Percentiles rank a stretch among this genome's conserved stretches.
These are phyloP conservation scores for Mortierella antarctica DNA, from an alignment of 192 early-diverging fungal species.

Conservation along the genomic window DNA sequence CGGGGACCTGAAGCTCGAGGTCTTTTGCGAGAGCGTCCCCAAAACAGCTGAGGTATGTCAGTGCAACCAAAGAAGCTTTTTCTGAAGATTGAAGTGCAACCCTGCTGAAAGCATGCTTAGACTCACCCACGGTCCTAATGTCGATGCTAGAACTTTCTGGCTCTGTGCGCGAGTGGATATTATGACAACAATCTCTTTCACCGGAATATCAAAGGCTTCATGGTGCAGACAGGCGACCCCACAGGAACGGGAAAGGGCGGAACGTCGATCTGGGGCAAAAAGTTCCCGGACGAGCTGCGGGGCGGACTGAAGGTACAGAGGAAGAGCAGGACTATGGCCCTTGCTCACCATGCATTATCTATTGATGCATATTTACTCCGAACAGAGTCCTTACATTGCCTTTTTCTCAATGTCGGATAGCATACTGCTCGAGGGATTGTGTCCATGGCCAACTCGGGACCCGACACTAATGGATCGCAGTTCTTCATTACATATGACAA, in stretches of 20 bases:
- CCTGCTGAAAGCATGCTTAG: background rate
- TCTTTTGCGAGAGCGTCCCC: constrained; percentile 91
- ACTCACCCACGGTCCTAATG: constrained; percentile 1
- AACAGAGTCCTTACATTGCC: background rate
- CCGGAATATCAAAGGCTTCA: constrained; percentile 87
- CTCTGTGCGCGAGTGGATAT: constrained; percentile 93
- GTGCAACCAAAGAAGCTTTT: too few species aligned
- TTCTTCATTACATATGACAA: constrained; percentile 93
- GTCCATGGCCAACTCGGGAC: constrained; percentile 93
- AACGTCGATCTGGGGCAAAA: constrained; percentile 84
- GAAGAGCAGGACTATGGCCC: constrained; percentile 58
- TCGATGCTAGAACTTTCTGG: constrained; percentile 87
- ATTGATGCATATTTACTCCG: background rate
- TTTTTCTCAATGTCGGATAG: constrained; percentile 39
- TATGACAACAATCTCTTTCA: constrained; percentile 91
- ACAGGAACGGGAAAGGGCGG: constrained; percentile 90
- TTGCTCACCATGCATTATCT: background rate
- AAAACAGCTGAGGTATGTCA: constrained; percentile 76
- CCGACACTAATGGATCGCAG: constrained; percentile 90
- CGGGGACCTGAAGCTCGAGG: constrained; percentile 94
- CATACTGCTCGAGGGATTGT: constrained; percentile 90
- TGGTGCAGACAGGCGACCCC: constrained; percentile 92
- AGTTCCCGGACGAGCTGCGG: constrained; percentile 86
- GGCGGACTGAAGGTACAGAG: constrained; percentile 73
- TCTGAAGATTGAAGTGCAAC: background rate